Evolutionary conservation across 768 basidiomycete genomes (phyloP), one percentile per base, ranked within the genome.

Genomic region (Xerocomellus dryophilus): DNA sequence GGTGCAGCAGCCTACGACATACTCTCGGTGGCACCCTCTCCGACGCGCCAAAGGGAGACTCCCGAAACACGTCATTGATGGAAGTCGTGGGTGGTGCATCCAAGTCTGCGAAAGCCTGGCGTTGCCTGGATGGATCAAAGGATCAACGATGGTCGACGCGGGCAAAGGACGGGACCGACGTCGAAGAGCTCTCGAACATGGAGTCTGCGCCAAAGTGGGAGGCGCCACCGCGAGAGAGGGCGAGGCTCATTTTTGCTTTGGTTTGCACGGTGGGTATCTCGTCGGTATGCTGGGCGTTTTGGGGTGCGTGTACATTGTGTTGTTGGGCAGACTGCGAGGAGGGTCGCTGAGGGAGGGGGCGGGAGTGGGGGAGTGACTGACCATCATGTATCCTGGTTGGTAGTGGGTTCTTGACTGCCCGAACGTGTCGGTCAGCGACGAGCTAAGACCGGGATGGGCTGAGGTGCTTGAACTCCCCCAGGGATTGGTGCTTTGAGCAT

Each of bases 141-240:
- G 40, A 53, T 57, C 31, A 64, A 21, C 34, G 55, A 29, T 40
- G 47, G 52, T 50, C 40, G 32, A 39, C 0, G 42, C 8, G 15
- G 14, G 4, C 25, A 23, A 43, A 43, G 17, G 15, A 65, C 17
- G 8, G 47, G 41, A 64, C 50, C 4, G 17, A 63, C 70, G 70
- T 60, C 11, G 62, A 56, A 38, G 84, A 77, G 59, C 81, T 88
- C 67, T 89, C 82, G 60, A 91, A 90, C 89, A 91, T 89, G 20
- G 89, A 89, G 57, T 89, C 88, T 73, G 87, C 83, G 2, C 90
- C 90, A 71, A 90, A 90, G 56, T 89, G 86, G 17, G 83, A 79
- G 2, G 83, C 76, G 20, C 83, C 75, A 12, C 83, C 80, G 51
- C 85, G 78, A 18, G 85, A 77, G 17, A 89, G 74, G 7, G 80